Conservation (phyloP, 2,329 filamentous ascomycete species). For the Rutstroemia sp. region DNA sequence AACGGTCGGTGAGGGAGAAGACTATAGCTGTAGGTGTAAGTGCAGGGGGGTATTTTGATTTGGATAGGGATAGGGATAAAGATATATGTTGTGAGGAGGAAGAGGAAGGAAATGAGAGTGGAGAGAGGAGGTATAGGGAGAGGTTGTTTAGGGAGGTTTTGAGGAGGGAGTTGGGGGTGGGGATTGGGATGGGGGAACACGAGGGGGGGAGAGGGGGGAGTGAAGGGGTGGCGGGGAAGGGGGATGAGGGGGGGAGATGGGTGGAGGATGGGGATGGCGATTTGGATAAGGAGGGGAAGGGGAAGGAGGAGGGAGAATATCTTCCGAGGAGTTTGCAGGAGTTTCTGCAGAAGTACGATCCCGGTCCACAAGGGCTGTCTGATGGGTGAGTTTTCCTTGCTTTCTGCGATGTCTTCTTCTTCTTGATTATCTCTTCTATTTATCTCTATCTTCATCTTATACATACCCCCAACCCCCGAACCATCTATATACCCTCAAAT, state of each 20-base stretch:
- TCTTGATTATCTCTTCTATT: too few species aligned
- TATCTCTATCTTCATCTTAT: too few species aligned
- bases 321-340: neutral
- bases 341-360: conserved; percentile 16
- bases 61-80: neutral
- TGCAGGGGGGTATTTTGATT: neutral
- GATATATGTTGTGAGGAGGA: neutral
- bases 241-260: neutral
- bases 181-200: neutral
- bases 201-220: too few species aligned
- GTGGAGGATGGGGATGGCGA: too few species aligned
- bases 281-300: too few species aligned
- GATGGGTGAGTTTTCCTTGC: conserved; percentile 2
- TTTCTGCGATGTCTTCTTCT: neutral
- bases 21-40: neutral
- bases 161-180: too few species aligned
- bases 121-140: too few species aligned
- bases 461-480: too few species aligned
- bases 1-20: neutral
- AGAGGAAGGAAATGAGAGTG: neutral
- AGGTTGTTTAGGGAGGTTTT: neutral
- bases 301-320: neutral
- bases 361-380: neutral
- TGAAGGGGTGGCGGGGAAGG: neutral
- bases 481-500: too few species aligned